Evolutionary conservation across 2,329 filamentous ascomycete species (phyloP).

Genomic region (Mariannaea sp.): DNA sequence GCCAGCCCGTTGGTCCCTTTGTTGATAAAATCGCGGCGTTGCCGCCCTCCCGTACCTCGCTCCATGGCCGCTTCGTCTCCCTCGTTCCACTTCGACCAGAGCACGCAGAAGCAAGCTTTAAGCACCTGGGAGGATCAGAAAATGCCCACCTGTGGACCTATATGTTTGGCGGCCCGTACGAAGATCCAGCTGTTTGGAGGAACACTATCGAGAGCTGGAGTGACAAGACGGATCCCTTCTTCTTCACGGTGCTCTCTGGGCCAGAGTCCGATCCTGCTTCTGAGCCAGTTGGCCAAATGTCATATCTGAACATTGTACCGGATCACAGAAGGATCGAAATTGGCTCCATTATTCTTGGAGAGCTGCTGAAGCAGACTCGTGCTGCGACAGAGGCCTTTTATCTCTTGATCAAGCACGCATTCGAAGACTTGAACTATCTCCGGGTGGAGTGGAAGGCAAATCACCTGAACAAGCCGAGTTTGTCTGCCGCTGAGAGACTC

Average conservation of each 20-base stretch:
- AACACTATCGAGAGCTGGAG: conserved; percentile 28
- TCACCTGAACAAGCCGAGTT: conserved; percentile 57
- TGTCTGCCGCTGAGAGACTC: conserved; percentile 58
- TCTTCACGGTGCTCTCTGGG: conserved; percentile 51
- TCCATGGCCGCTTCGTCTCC: conserved; percentile 41
- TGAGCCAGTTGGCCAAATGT: conserved; percentile 48
- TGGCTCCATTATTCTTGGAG: conserved; percentile 58
- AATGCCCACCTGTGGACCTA: conserved; percentile 44
- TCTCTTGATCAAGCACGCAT: conserved; percentile 57
- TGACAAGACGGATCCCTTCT: conserved; percentile 44
- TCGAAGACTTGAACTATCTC: conserved; percentile 58
- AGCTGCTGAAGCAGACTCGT: conserved; percentile 56
- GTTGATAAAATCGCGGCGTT: conserved; percentile 22
- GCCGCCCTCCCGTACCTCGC: conserved; percentile 24
- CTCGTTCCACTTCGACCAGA: conserved; percentile 36
- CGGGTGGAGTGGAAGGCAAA: conserved; percentile 70
- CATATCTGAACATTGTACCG: conserved; percentile 54
- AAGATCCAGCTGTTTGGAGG: conserved; percentile 28
- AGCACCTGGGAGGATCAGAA: conserved; percentile 40
- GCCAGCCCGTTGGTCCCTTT: conserved; percentile 28
- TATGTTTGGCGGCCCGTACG: conserved; percentile 37
- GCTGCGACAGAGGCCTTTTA: conserved; percentile 63
- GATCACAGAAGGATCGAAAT: conserved; percentile 59
- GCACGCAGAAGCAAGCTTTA: conserved; percentile 39
- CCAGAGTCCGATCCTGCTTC: conserved; percentile 29